Evolutionary conservation across 331 rosid species (phyloP).

Genomic region (Pyracantha coccinea): DNA sequence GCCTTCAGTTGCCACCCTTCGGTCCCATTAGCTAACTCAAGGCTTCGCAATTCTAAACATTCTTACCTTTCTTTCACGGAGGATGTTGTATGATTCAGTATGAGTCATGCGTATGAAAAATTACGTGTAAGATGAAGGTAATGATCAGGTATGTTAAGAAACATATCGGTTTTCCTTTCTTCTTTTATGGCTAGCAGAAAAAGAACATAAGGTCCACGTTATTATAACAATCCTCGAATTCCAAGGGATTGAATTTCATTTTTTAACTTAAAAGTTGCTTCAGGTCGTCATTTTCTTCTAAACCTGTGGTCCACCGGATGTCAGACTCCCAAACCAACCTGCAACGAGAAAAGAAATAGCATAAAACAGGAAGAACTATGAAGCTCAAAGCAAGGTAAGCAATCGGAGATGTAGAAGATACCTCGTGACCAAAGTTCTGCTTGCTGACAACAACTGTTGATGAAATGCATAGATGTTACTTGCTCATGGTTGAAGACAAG

Average conservation of each 20-base stretch:
- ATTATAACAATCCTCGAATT: neutral
- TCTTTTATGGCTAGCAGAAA: neutral
- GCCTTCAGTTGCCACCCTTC: neutral
- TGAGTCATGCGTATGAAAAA: too few species aligned
- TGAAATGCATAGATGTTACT: constrained; percentile 28
- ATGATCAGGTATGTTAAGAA: neutral
- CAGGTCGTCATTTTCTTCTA: neutral
- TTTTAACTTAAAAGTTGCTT: neutral
- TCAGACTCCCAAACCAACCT: neutral
- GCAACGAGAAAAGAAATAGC: neutral
- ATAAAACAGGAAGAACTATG: neutral
- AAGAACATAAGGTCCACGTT: neutral
- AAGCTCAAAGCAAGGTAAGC: constrained; percentile 3
- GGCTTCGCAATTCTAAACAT: neutral
- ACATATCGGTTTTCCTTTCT: neutral
- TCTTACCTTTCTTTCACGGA: neutral
- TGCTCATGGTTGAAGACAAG: constrained; percentile 82
- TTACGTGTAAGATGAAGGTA: neutral
- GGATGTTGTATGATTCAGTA: neutral
- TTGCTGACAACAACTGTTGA: constrained; percentile 1
- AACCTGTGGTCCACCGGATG: neutral
- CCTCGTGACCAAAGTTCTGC: constrained; percentile 23
- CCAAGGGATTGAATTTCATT: neutral
- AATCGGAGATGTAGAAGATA: constrained; percentile 1
- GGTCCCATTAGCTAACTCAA: neutral